A percentile compares a stretch with the other conserved stretches of the same genome.
Evolutionary conservation across 2,329 filamentous ascomycete species (phyloP).

Genomic region (Ceratocystis lukuohia): DNA sequence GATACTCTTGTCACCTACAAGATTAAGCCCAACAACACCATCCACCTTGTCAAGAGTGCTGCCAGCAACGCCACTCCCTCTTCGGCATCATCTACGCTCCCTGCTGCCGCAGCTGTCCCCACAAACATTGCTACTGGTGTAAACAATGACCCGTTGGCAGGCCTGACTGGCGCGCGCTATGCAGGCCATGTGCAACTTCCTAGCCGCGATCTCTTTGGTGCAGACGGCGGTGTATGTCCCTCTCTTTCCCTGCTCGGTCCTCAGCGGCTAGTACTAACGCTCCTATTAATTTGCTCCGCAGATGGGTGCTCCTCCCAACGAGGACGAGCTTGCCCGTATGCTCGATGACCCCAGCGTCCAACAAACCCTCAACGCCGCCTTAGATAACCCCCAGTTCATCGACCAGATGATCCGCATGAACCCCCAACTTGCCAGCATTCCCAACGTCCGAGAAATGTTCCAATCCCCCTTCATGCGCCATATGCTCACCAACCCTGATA

Average conservation of each 20-base stretch:
- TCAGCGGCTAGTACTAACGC: not conserved
- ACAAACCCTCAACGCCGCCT: constrained; percentile 81
- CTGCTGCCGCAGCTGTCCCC: constrained; percentile 36
- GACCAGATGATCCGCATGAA: constrained; percentile 92
- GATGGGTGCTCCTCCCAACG: constrained; percentile 79
- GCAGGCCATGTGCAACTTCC: constrained; percentile 85
- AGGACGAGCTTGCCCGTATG: constrained; percentile 71
- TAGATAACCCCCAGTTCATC: constrained; percentile 87
- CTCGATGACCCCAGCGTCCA: constrained; percentile 79
- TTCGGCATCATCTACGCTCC: constrained; percentile 30
- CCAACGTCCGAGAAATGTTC: constrained; percentile 69
- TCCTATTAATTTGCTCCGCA: constrained; percentile 27
- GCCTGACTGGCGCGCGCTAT: constrained; percentile 82
- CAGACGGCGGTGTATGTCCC: constrained; percentile 74
- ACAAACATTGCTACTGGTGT: constrained; percentile 71
- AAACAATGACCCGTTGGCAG: constrained; percentile 79
- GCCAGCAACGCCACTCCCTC: constrained; percentile 58
- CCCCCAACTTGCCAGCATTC: constrained; percentile 63
- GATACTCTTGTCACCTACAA: constrained; percentile 78
- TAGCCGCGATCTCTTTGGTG: constrained; percentile 76
- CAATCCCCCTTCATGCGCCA: constrained; percentile 77
- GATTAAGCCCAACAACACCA: constrained; percentile 89
- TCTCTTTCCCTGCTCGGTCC: not conserved
- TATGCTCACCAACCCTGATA: constrained; percentile 85
- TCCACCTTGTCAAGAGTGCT: constrained; percentile 93